These are phyloP conservation scores for Calonectria ilicicola DNA, from an alignment of 2,329 filamentous ascomycete genomes.

Conservation along the genomic window DNA sequence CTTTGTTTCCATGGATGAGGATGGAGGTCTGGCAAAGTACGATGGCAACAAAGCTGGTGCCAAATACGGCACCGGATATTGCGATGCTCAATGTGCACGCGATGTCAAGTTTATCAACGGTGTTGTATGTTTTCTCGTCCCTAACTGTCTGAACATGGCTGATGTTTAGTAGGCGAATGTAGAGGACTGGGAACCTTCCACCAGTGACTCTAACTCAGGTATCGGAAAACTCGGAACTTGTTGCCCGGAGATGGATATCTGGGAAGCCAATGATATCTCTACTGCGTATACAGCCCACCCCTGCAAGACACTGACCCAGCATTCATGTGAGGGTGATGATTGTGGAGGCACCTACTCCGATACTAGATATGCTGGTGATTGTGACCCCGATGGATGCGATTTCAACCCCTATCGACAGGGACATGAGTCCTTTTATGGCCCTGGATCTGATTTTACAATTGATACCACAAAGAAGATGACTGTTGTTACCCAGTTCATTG, in stretches of 20 bases:
- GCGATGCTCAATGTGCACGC: conserved; percentile 63
- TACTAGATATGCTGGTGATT: conserved; percentile 70
- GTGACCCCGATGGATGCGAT: conserved; percentile 77
- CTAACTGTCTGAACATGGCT: conserved; percentile 27
- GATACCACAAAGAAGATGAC: conserved; percentile 71
- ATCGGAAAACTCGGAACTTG: conserved; percentile 63
- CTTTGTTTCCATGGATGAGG: conserved; percentile 69
- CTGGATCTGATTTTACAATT: conserved; percentile 62
- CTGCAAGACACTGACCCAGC: conserved; percentile 63
- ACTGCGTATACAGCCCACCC: conserved; percentile 74
- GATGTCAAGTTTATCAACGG: conserved; percentile 69
- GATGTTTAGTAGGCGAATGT: conserved; percentile 55
- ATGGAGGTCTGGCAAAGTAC: conserved; percentile 65
- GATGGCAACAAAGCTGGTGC: conserved; percentile 64
- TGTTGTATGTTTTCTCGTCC: conserved; percentile 44
- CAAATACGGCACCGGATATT: conserved; percentile 69
- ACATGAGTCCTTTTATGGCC: conserved; percentile 71
- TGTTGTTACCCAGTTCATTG: conserved; percentile 73
- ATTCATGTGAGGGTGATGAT: conserved; percentile 60
- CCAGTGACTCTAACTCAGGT: conserved; percentile 66
- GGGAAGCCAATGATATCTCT: conserved; percentile 74
- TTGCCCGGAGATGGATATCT: conserved; percentile 72
- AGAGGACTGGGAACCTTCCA: conserved; percentile 62
- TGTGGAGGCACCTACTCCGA: conserved; percentile 64
- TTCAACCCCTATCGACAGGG: conserved; percentile 77